Base-by-base conservation (phyloP, 768 basidiomycete species). In the Lactarius tabidus region DNA sequence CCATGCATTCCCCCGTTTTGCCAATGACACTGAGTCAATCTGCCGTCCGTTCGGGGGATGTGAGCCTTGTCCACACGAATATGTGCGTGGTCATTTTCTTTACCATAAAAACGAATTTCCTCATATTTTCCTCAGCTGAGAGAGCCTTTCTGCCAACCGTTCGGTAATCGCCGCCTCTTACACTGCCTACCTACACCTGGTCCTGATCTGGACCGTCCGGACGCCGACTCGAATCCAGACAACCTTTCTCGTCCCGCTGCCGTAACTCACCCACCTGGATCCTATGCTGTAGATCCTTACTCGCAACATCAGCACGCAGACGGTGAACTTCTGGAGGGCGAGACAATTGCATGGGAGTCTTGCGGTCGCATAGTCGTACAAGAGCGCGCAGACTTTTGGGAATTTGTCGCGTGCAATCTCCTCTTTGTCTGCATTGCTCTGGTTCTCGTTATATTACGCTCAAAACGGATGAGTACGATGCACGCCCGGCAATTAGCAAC, bases 91-190 rank as follows among this genome's bases (percentile, higher is more conserved):
- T 2, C 1, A 68, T 53, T 38, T 38, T 33, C 26, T 60, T 45
- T 59, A 63, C 31, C 17, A n/a, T 14, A 3, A 54, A 55, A 31
- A 43, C 41, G 67, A 36, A 20, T 36, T 31, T 63, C 45, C 29
- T 56, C 59, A 53, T 31, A 33, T 62, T 68, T 67, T 43, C 23
- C 61, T 39, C 68, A 95, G 93, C 79, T 91, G 38, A 79, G 87
- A 71, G 85, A 95, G 78, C 94, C 95, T 2, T 96, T 90, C 75
- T 98, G 95, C 77, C 87, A 91, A 72, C 95, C 95, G n/a, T 96
- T 94, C 73, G 95, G 95, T 59, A 95, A 95, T 76, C 86, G 95
- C 28, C 86, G 91, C 23, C 82, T 94, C 45, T 82, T 95, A 79
- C 95, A 95, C 73, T 98, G 95, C 66, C 84, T 38, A 83, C 81